These are phyloP conservation scores for Paracorniculantispora psalliotae DNA, from an alignment of 2,329 filamentous ascomycete genomes.

Conservation along the genomic window DNA sequence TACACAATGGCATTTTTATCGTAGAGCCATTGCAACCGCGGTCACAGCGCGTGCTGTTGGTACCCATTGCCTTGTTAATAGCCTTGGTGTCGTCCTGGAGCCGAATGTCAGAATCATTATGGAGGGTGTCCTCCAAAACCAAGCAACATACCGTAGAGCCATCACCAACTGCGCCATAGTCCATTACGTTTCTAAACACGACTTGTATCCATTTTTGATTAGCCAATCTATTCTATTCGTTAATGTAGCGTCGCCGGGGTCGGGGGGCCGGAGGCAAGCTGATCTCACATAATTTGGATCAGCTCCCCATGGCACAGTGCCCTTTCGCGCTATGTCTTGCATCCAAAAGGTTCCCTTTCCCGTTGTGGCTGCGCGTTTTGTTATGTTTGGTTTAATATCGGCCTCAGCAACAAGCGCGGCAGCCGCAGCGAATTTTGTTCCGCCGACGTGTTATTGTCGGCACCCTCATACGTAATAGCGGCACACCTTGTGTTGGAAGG, in stretches of 20 bases:
- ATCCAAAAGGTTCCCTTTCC: slow-evolving; percentile 19
- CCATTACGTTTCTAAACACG: slow-evolving; percentile 4
- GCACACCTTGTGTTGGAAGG: slow-evolving; percentile 16
- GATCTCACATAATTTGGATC: slow-evolving; percentile 14
- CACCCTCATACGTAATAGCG: slow-evolving; percentile 12
- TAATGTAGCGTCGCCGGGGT: background rate
- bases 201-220: background rate
- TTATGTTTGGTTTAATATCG: slow-evolving; percentile 13
- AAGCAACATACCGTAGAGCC: background rate
- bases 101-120: too few relatives aligned
- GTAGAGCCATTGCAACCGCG: background rate
- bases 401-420: slow-evolving; percentile 23
- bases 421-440: slow-evolving; percentile 19
- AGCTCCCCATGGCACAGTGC: slow-evolving; percentile 22
- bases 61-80: slow-evolving; percentile 27
- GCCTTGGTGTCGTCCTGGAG: slow-evolving; percentile 29
- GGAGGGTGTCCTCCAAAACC: background rate
- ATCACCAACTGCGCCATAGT: slow-evolving; percentile 4
- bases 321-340: slow-evolving; percentile 18
- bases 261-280: background rate
- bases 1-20: slow-evolving; percentile 22
- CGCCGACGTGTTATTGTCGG: slow-evolving; percentile 12
- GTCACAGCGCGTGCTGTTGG: background rate
- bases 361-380: background rate
- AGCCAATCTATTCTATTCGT: background rate